These are phyloP conservation scores for Candida multigemmis DNA, from an alignment of 805 yeast species.

Conservation along the genomic window DNA sequence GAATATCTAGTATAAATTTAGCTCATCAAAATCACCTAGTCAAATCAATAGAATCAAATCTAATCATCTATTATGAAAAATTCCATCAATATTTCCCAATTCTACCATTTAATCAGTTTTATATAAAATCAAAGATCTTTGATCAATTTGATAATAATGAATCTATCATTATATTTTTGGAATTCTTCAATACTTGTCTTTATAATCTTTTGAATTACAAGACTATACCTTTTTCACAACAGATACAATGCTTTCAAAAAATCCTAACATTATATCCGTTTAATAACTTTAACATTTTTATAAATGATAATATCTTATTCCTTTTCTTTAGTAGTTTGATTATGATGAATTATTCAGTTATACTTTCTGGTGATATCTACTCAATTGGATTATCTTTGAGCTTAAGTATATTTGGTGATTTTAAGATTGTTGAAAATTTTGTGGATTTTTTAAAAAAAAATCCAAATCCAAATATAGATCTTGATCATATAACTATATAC, in stretches of 20 bases:
- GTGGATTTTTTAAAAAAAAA: constrained; percentile 23
- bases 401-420: constrained; percentile 48
- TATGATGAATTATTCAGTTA: constrained; percentile 43
- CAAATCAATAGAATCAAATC: constrained; percentile 18
- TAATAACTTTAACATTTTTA: constrained; percentile 8
- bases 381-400: constrained; percentile 48
- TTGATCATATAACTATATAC: constrained; percentile 18
- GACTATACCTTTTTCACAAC: constrained; percentile 20
- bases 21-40: constrained; percentile 2
- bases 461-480: constrained; percentile 5
- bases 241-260: constrained; percentile 24
- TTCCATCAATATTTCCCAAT: constrained; percentile 39
- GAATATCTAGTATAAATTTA: constrained; percentile 14
- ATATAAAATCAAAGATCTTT: constrained; percentile 12
- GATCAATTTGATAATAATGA: constrained; percentile 13
- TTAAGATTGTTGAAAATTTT: constrained; percentile 39
- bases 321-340: constrained; percentile 21
- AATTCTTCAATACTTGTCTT: constrained; percentile 32
- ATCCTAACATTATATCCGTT: constrained; percentile 28
- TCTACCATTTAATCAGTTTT: constrained; percentile 24
- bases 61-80: constrained; percentile 32
- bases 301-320: constrained; percentile 16
- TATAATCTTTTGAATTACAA: constrained; percentile 28
- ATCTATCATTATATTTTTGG: constrained; percentile 22
- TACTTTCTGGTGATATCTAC: constrained; percentile 52